Evolutionary conservation across 768 basidiomycete genomes (phyloP), one percentile per base, ranked within the genome.

Genomic region (Xerocomellus intermedius): DNA sequence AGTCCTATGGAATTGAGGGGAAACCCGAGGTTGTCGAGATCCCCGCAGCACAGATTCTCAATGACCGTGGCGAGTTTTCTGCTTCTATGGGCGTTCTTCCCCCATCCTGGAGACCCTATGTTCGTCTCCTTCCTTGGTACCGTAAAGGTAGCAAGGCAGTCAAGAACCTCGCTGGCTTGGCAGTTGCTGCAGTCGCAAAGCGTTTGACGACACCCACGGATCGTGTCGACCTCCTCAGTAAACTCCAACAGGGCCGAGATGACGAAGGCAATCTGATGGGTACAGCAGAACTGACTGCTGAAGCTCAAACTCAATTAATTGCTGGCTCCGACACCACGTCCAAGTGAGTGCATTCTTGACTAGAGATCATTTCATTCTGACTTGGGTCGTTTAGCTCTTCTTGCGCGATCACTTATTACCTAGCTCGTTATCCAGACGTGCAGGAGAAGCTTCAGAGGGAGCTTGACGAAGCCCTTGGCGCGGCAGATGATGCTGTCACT

Each of bases 291-390:
- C 73, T 97, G 52, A 96, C 92, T 1, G 93, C 93, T 0, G 94
- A 97, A 74, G 87, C 89, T 42, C 71, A 91, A 19, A 93, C 92
- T 1, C 82, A 93, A 45, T 79, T 94, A 17, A 93, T 94, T 59
- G 91, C 91, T 7, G 93, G 93, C 2, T 89, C 87, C 4, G 94
- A 97, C 64, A 97, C 94, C 1, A 96, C 94, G 0, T 94, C 93
- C 43, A 97, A 96, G 90, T 91, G 61, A 56, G 85, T 41, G 36
- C 37, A 19, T 43, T 45, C 9, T 14, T 14, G 4, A 30, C 26
- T 24, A 41, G 33, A 26, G 32, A 30, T 26, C 24, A 10, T 21
- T 37, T 39, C 48, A 39, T 35, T 32, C 52, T 51, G 22, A 62
- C 37, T 26, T 50, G 28, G 30, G 30, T 36, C 17, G 30, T 35